Evolutionary conservation across 163 green algal species (phyloP), one percentile per base, ranked within the genome.

Genomic region (Prototheca wickerhamii): DNA sequence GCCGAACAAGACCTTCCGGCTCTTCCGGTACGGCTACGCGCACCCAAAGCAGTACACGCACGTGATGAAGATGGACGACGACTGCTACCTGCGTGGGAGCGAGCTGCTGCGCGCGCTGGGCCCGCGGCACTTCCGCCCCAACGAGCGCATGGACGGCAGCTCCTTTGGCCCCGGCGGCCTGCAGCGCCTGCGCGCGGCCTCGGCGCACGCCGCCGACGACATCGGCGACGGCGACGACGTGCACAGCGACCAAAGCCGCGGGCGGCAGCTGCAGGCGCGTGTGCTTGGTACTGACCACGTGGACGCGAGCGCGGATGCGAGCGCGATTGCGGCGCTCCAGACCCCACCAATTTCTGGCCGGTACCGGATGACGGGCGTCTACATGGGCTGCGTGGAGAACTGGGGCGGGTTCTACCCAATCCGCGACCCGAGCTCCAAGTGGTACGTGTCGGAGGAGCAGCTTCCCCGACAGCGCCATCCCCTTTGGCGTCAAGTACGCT

Each of bases 31-130:
- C 35, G 60, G 44, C 3, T 28, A 67, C 1, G 55, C 60, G 1
- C 61, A 65, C 55, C 32, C 46, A 33, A 23, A 21, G 43, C 40
- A 53, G 35, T 83, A 74, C 60, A 85, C 76, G 0, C 78, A 85
- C n/a, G 53, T 85, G 10, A 59, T 85, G 5, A 84, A 85, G 57
- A 80, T 67, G 0, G 78, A 85, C 40, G 78, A 85, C 28, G 78
- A 85, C 63, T 74, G 63, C 56, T 85, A 76, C 49, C 58, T 85
- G 17, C 50, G 78, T 12, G 26, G 73, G 18, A 21, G 17, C 5
- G 58, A 61, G 20, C 35, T 84, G 5, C 40, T 80, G 5, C 17
- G 37, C 18, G 63, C 58, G 0, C 59, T 79, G 30, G 54, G 50
- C 15, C 52, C 50, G 4, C 20, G 25, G 28, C 20, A 12, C 46